A percentile compares a stretch with the other conserved stretches of the same genome.
Conservation (phyloP, 23 red algal species). For the Gracilaria gracilis region DNA sequence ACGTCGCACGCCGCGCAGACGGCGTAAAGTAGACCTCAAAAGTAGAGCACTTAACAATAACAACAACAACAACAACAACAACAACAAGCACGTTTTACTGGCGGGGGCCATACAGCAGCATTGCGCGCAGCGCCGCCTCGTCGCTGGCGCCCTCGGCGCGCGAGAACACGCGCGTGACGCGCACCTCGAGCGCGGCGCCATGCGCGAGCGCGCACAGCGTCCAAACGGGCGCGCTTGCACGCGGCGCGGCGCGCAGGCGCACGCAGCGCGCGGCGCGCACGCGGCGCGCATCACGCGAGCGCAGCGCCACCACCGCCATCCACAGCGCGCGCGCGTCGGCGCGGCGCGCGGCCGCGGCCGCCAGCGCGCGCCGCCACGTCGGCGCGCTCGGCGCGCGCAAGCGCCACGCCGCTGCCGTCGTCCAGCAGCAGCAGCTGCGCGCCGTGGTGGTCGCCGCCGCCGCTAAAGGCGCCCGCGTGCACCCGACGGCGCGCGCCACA, state of each 20-base stretch:
- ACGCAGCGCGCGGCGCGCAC: no score
- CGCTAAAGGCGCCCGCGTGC: not conserved
- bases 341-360: no score
- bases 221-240: not conserved
- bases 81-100: no score
- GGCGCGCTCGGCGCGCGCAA: not conserved
- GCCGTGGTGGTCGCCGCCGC: no score
- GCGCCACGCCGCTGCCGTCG: not conserved
- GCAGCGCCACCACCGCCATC: not conserved
- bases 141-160: no score
- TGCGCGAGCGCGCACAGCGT: not conserved
- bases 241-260: no score
- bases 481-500: not conserved
- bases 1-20: not conserved
- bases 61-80: no score
- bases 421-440: not conserved
- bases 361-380: no score
- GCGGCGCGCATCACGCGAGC: not conserved
- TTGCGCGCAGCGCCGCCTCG: no score
- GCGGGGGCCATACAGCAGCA: no score
- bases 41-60: no score
- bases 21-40: not conserved
- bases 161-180: slow-evolving; percentile 1
- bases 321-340: no score
- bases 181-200: not conserved